phyloP scores from a whole-genome alignment of 1,284 basidiomycete genomes.

The Rhodotorula sp. region DNA sequence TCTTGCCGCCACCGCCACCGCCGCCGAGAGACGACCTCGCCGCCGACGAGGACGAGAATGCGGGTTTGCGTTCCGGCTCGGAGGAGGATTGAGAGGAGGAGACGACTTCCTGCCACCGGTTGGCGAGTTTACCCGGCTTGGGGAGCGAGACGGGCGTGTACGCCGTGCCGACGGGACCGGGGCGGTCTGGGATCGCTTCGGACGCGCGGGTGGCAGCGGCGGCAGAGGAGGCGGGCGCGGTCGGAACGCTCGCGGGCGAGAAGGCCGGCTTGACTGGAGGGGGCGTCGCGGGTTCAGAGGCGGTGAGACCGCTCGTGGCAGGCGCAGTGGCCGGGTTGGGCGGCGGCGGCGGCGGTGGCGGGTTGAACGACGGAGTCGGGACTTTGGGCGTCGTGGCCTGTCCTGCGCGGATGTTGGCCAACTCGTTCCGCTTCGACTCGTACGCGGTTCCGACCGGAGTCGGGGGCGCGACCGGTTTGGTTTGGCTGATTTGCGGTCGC shows the following conservation, averaged over 20 bases:
- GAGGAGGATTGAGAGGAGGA: neutral
- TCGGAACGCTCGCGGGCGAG: constrained; percentile 30
- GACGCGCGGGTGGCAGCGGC: constrained; percentile 51
- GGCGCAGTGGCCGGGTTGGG: constrained; percentile 44
- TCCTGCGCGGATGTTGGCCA: constrained; percentile 44
- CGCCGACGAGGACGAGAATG: no score
- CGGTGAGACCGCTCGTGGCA: constrained; percentile 51
- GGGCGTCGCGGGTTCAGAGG: constrained; percentile 55
- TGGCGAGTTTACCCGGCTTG: constrained; percentile 79
- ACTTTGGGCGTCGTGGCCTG: neutral
- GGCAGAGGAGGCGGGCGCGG: constrained; percentile 54
- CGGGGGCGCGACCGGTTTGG: constrained; percentile 36
- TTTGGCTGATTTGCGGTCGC: constrained; percentile 45
- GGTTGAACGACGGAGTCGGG: neutral
- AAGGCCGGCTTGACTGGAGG: neutral
- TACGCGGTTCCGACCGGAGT: constrained; percentile 47
- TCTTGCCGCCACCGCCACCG: constrained; percentile 46
- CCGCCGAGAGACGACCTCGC: neutral
- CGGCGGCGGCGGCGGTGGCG: constrained; percentile 46
- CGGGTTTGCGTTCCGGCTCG: neutral
- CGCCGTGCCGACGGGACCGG: constrained; percentile 60
- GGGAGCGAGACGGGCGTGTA: constrained; percentile 82
- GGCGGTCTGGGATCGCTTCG: constrained; percentile 36
- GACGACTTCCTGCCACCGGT: constrained; percentile 63
- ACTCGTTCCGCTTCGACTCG: constrained; percentile 46